Evolutionary conservation across 2,329 filamentous ascomycete genomes (phyloP), one percentile per base, ranked within the genome.

Genomic region (Polytolypa hystricis): DNA sequence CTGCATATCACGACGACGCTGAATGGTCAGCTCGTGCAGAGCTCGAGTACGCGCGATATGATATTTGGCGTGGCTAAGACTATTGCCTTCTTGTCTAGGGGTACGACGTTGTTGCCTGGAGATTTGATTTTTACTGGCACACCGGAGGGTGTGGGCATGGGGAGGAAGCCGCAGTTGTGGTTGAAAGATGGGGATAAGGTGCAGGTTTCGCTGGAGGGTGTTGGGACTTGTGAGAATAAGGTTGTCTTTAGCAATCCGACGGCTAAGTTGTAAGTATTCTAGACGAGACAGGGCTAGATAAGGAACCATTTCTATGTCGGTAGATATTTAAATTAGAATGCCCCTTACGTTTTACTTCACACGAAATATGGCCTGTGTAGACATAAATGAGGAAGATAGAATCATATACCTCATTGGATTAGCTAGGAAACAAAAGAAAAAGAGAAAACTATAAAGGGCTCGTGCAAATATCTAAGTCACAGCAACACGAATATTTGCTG

Each of bases 121-220:
- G 59, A 63, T 46, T 23, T 64, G 31, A 61, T 64, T 30, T 62
- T 62, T 31, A 64, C 61, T 26, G 61, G 61, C 56, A 77, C 72
- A 7, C 81, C 79, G 0, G 70, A 76, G 42, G 81, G 80, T 20
- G 80, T 85, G 14, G 80, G 77, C 1, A 78, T 81, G 72, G 80
- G 79, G 10, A 69, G 72, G 33, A 77, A 70, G 38, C 79, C 79
- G 3, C 72, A 70, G 39, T 47, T 81, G 7, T 84, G 79, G 77
- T 60, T 84, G 39, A 75, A 78, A 55, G 69, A 84, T 53, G 77
- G 79, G 4, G 81, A 84, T 54, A 59, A 75, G 15, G 77, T 84
- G 14, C 76, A 83, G 52, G 79, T 84, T 33, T 68, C 66, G 5
- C 64, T 84, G 1, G 77, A 84, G 47, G 65, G 69, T 1, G 74